A percentile compares a stretch with the other conserved stretches of the same genome.
These are phyloP conservation scores for Marasmius fiardii DNA, from an alignment of 1,284 basidiomycete species.

Conservation along the genomic window DNA sequence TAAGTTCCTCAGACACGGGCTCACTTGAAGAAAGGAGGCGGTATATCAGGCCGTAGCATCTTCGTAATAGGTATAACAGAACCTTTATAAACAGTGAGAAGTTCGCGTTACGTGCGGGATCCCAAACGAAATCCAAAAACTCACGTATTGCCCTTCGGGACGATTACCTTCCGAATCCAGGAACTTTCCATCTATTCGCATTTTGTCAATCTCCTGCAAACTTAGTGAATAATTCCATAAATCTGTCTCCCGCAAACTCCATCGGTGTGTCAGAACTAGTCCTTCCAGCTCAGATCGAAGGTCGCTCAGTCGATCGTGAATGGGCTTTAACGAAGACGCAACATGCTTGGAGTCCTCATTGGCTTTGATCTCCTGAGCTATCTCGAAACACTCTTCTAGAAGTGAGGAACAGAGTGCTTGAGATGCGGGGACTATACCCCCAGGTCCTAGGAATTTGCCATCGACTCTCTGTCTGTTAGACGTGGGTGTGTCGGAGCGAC, in stretches of 20 bases:
- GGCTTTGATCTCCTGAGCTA: conserved; percentile 94
- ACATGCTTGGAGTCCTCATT: conserved; percentile 92
- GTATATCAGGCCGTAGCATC: conserved; percentile 97
- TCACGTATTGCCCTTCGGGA: conserved; percentile 87
- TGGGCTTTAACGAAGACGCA: conserved; percentile 84
- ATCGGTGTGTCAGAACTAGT: conserved; percentile 91
- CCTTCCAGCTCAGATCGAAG: conserved; percentile 88
- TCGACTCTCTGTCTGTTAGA: conserved; percentile 85
- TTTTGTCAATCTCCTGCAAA: conserved; percentile 94
- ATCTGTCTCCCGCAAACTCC: conserved; percentile 97
- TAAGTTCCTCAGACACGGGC: conserved; percentile 97
- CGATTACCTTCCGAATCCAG: conserved; percentile 92
- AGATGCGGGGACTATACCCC: conserved; percentile 87
- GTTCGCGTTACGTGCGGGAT: not conserved
- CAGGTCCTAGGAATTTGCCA: conserved; percentile 93
- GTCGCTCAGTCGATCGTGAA: conserved; percentile 89
- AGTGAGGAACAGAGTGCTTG: conserved; percentile 89
- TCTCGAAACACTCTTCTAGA: conserved; percentile 96
- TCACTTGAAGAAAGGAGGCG: conserved; percentile 94
- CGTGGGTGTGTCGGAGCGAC: not conserved
- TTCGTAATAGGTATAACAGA: conserved; percentile 85
- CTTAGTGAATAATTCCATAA: conserved; percentile 93
- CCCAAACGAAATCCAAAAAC: conserved; percentile 23
- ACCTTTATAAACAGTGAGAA: conserved; percentile 49
- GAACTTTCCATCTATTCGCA: conserved; percentile 97